phyloP scores from a whole-genome alignment of 306 rosid genomes.

The Trichosanthes cucumerina region DNA sequence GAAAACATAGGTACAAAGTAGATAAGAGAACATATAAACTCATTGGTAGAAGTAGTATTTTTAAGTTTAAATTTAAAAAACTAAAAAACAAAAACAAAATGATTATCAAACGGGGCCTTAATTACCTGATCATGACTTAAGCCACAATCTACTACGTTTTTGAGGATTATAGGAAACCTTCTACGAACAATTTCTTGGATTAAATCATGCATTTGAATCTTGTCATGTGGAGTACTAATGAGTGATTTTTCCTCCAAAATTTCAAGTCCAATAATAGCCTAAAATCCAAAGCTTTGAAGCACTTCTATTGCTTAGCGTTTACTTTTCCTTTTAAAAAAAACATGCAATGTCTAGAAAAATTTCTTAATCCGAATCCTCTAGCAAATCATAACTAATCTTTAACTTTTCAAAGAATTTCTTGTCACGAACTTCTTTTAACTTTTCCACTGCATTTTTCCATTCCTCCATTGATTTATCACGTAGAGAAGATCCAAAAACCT shows the following conservation, averaged over 20 bases:
- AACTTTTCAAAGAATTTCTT: background rate
- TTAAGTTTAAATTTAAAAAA: too few relatives aligned
- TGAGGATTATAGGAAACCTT: background rate
- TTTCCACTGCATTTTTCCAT: background rate
- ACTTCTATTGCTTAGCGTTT: background rate
- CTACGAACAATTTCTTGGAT: background rate
- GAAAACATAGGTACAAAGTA: too few relatives aligned
- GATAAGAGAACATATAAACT: too few relatives aligned
- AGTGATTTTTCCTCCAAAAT: background rate
- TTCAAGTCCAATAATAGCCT: background rate
- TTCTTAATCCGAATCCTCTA: background rate
- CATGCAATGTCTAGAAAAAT: conserved; percentile 11
- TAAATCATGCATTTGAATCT: conserved; percentile 19
- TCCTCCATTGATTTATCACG: background rate
- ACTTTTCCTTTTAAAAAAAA: conserved; percentile 3
- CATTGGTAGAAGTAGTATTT: too few relatives aligned
- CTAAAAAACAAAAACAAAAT: too few relatives aligned
- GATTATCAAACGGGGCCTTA: too few relatives aligned
- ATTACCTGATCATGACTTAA: background rate
- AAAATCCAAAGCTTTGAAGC: background rate
- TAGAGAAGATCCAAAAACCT: background rate
- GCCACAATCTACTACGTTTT: conserved; percentile 10
- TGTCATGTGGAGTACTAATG: background rate
- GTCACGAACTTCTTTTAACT: background rate
- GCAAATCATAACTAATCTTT: background rate